A percentile compares a stretch with the other conserved stretches of the same genome.
These are phyloP conservation scores for Anthracocystis setariae DNA, from an alignment of 1,284 basidiomycete genomes.

Conservation along the genomic window DNA sequence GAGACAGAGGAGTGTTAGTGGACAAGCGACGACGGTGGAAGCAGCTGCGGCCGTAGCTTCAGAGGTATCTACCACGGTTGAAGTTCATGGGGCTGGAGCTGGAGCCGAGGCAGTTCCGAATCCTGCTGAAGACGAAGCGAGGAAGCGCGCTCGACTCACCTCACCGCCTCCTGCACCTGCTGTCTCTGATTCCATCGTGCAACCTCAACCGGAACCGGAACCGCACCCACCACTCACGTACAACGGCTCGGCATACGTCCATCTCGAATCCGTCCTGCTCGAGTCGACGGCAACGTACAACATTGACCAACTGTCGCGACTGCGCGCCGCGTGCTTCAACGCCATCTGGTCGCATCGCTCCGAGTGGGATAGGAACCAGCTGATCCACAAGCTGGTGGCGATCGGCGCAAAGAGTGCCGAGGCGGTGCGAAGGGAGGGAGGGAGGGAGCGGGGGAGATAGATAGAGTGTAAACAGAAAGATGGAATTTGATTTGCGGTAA, in stretches of 20 bases:
- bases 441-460: background rate
- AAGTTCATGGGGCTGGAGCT: background rate
- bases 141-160: slow-evolving; percentile 33
- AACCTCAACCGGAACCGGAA: background rate
- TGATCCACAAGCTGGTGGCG: slow-evolving; percentile 70
- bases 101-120: background rate
- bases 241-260: slow-evolving; percentile 10
- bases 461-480: background rate
- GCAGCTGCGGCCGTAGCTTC: background rate
- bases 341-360: slow-evolving; percentile 81
- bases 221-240: slow-evolving; percentile 42
- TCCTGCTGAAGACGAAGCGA: slow-evolving; percentile 22
- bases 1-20: slow-evolving; percentile 45
- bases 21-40: slow-evolving; percentile 6
- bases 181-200: background rate
- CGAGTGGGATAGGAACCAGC: slow-evolving; percentile 81
- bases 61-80: no score
- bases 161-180: slow-evolving; percentile 6
- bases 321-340: slow-evolving; percentile 83
- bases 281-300: slow-evolving; percentile 41
- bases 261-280: slow-evolving; percentile 36
- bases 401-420: slow-evolving; percentile 22
- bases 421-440: slow-evolving; percentile 3
- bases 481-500: no score
- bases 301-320: slow-evolving; percentile 90